Percentiles rank a stretch among this genome's conserved stretches.
These are phyloP conservation scores for Acmispon strigosus DNA, from an alignment of 306 rosid species.

Conservation along the genomic window DNA sequence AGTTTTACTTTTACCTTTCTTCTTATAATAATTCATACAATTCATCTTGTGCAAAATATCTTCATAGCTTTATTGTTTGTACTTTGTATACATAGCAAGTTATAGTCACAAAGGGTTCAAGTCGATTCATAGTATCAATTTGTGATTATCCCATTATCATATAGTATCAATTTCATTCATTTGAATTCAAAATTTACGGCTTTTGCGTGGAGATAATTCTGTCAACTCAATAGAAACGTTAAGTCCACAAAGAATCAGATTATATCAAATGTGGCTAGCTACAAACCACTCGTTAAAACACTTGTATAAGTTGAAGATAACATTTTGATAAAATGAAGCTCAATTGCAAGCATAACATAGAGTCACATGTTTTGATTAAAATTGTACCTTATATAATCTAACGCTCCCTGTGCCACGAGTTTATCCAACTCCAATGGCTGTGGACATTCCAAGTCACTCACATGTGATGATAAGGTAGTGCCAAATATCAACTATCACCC, in stretches of 20 bases:
- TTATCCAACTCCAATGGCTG: conserved; percentile 38
- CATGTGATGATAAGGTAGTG: conserved; percentile 11
- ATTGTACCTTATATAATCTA: conserved; percentile 10
- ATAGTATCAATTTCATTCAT: too few species aligned
- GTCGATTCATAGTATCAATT: too few species aligned
- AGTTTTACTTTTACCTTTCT: too few species aligned
- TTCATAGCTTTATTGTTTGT: too few species aligned
- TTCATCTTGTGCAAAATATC: too few species aligned
- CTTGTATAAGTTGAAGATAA: conserved; percentile 20
- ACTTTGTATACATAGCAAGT: too few species aligned
- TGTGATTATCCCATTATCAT: too few species aligned
- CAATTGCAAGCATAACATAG: neutral
- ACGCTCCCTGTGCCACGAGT: neutral
- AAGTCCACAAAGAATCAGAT: neutral
- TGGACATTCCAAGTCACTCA: conserved; percentile 19
- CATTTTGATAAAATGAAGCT: conserved; percentile 25
- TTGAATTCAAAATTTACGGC: neutral
- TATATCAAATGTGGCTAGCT: conserved; percentile 19
- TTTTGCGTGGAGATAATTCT: neutral
- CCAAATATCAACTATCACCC: conserved; percentile 8
- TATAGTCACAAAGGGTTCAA: too few species aligned
- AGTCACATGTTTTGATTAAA: conserved; percentile 28
- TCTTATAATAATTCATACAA: too few species aligned
- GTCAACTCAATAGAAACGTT: neutral
- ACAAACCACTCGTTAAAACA: conserved; percentile 21